Percentiles rank a stretch among this genome's conserved stretches.
Evolutionary conservation across 192 early-diverging fungal species (phyloP).

Genomic region (Rhizophagus clarus): DNA sequence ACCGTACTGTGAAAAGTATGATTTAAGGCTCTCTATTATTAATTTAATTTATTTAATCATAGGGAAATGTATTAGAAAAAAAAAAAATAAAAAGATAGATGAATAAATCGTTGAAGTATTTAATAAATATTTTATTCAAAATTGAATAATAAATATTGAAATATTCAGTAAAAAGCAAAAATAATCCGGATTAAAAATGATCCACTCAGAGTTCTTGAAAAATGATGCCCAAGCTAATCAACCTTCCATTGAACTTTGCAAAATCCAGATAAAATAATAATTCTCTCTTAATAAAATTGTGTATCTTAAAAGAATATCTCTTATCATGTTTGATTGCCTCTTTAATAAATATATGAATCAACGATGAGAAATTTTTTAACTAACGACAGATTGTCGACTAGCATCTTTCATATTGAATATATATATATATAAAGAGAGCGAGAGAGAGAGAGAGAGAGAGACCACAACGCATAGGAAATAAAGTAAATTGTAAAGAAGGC

Average conservation of each 20-base stretch:
- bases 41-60: slow-evolving; percentile 35
- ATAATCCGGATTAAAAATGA: not conserved
- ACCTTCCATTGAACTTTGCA: not conserved
- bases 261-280: not conserved
- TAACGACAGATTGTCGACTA: not conserved
- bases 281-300: not conserved
- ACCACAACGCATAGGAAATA: not conserved
- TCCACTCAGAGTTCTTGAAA: not conserved
- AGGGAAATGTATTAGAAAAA: not conserved
- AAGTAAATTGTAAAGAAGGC: slow-evolving; percentile 13
- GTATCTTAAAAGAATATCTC: not conserved
- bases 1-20: slow-evolving; percentile 74
- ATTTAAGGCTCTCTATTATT: slow-evolving; percentile 63
- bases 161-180: not conserved
- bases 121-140: slow-evolving; percentile 16
- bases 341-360: not conserved
- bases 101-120: not conserved
- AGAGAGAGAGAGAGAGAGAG: slow-evolving; percentile 12
- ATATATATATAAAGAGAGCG: slow-evolving; percentile 11
- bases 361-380: not conserved
- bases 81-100: slow-evolving; percentile 13
- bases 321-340: not conserved
- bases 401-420: not conserved
- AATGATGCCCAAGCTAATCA: not conserved
- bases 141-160: not conserved